Base-by-base conservation (phyloP, 345 rosid species). In the Dimocarpus longan region DNA sequence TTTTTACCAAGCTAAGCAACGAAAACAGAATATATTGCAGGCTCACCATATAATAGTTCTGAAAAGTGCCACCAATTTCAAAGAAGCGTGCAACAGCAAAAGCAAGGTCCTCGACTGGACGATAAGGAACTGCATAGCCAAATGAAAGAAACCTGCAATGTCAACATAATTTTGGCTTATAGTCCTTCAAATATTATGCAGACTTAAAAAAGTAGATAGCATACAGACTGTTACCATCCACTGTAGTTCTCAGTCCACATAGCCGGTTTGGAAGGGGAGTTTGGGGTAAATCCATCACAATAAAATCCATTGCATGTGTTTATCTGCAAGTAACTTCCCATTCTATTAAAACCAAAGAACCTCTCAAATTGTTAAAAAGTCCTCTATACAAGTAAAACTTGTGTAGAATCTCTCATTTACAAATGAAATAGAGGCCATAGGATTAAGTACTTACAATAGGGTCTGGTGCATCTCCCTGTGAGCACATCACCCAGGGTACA, bases 401-500 rank as follows among this genome's bases (percentile, higher is more conserved):
- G 22, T 18, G 43, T 39, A 32, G 18, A 32, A 15, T 18, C 22
- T 48, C 40, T 59, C 24, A 21, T 60, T 59, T 19, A 5, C 19
- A 10, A 43, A 42, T 11, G 21, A 10, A 19, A 56, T 18, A 0
- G 64, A 4, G 3, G 11, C 21, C 68, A 60, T 52, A 6, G 16
- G 44, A 42, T 10, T 6, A 5, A 68, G 66, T 18, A 54, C 82
- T 76, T 82, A 91, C 94, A 60, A 89, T 76, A 32, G 92, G 92
- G 84, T 88, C 91, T 13, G 94, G 92, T 10, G 94, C 94, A 74
- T 91, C 92, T 26, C 6, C 68, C 67, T 91, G 92, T 56, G 7
- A 64, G 65, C 94, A 91, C 92, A 91, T 91, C 79, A 89, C 91
- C 92, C 94, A 91, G 3, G 94, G 94, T 9, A 89, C 91, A n/a